Base-by-base conservation (phyloP, 140 eudicot genomes). In the Erigeron philadelphicus region DNA sequence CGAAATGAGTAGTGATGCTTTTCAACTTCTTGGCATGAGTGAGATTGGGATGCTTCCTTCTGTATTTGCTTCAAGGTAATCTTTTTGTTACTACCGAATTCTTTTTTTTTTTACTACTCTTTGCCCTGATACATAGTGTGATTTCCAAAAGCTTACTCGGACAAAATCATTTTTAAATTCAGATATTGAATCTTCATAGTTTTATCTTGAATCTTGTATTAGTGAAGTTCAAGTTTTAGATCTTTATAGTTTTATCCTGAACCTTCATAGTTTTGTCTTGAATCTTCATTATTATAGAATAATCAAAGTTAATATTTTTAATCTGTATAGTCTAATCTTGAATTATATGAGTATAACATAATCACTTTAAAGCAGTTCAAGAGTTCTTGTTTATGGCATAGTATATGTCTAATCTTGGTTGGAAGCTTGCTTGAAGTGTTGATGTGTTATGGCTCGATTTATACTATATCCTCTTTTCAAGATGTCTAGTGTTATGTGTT, bases 11-110 rank as follows among this genome's bases (percentile, higher is more conserved):
- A 81, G 91, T 50, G 18, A 18, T 57, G 58, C 58, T 43, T 91
- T 81, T 67, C 97, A 91, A 71, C 96, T 91, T 63, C 87, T 91
- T 70, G 97, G 97, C 12, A 91, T 91, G 97, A 84, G 96, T 69
- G 96, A 91, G 74, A 82, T 88, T 23, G 97, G 97, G 58, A 85
- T 91, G 96, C 83, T 91, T 11, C 96, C 97, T 56, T 69, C 93
- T 41, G 56, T 87, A 42, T 90, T 85, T 70, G 94, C 90, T 85
- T 71, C 81, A 19, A 85, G 23, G 58, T 52, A 16, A 52, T 15
- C 23, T 15, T 15, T n/a, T 52, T 21, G 2, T 15, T 52, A 13
- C 11, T 16, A 52, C 16, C 7, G 6, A 15, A 21, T 52, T 12
- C 8, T 12, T 11, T 49, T 47, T 0, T 0, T 7, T 52, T 52